A percentile compares a stretch with the other conserved stretches of the same genome.
phyloP scores from a whole-genome alignment of 495 filamentous ascomycete genomes.

The Neurospora sp. region DNA sequence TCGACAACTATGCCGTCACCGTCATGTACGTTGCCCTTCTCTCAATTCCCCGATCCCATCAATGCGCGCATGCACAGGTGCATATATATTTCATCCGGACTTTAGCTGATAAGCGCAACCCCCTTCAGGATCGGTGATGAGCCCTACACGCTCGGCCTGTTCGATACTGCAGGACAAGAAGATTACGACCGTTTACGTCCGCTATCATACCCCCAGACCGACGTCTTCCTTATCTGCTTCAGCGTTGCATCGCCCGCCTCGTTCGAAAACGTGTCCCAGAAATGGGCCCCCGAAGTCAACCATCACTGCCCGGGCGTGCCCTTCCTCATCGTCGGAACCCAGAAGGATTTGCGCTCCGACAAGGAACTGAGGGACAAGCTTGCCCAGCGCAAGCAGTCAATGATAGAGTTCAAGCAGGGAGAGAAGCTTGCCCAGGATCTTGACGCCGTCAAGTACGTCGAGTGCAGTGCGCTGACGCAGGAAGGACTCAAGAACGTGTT shows the following conservation, averaged over 20 bases:
- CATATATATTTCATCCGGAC: not conserved
- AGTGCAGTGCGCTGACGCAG: slow-evolving; percentile 95
- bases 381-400: slow-evolving; percentile 67
- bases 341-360: slow-evolving; percentile 93
- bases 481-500: slow-evolving; percentile 99
- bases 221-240: slow-evolving; percentile 98
- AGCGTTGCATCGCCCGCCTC: slow-evolving; percentile 97
- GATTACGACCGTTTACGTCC: slow-evolving; percentile 97
- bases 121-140: slow-evolving; percentile 88
- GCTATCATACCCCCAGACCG: slow-evolving; percentile 94
- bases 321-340: slow-evolving; percentile 95
- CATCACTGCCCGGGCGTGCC: slow-evolving; percentile 98
- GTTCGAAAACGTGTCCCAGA: slow-evolving; percentile 98
- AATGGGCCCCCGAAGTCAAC: slow-evolving; percentile 98
- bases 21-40: slow-evolving; percentile 70
- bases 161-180: slow-evolving; percentile 98
- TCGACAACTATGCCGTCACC: slow-evolving; percentile 99
- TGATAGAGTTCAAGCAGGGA: slow-evolving; percentile 47
- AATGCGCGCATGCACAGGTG: not conserved
- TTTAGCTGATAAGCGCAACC: not conserved
- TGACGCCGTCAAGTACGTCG: slow-evolving; percentile 94
- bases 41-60: not conserved
- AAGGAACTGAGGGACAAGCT: slow-evolving; percentile 82
- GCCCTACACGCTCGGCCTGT: slow-evolving; percentile 92
- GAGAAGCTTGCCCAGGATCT: slow-evolving; percentile 95